Conservation (phyloP, 1,284 basidiomycete genomes). For the Ceratobasidium theobromae region DNA sequence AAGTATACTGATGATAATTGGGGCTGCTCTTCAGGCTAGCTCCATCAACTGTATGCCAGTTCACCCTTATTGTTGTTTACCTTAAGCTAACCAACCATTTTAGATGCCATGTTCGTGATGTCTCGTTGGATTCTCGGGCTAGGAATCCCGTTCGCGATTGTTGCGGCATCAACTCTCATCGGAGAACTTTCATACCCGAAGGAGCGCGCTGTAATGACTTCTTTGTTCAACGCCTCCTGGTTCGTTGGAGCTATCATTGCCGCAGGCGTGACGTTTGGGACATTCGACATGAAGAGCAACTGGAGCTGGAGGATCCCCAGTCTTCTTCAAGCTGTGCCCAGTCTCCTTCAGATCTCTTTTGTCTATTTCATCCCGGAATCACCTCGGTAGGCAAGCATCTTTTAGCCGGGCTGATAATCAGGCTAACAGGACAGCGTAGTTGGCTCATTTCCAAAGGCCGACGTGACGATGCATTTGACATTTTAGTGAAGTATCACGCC, state of each 20-base stretch:
- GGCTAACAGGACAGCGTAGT: background rate
- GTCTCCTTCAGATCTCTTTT: conserved; percentile 51
- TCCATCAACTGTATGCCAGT: conserved; percentile 9
- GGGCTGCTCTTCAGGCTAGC: conserved; percentile 50
- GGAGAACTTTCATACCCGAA: conserved; percentile 56
- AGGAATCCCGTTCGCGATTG: conserved; percentile 54
- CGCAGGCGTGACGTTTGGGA: conserved; percentile 51
- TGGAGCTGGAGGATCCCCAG: conserved; percentile 61
- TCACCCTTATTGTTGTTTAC: background rate
- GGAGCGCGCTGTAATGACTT: conserved; percentile 52
- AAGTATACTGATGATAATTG: conserved; percentile 52
- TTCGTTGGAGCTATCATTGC: conserved; percentile 52
- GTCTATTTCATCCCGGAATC: conserved; percentile 59
- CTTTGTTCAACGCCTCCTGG: conserved; percentile 48
- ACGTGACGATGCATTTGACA: conserved; percentile 51
- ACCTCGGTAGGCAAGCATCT: conserved; percentile 46
- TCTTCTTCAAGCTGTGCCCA: conserved; percentile 58
- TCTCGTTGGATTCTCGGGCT: conserved; percentile 51
- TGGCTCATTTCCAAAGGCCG: conserved; percentile 60
- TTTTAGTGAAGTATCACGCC: conserved; percentile 56
- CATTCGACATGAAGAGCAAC: conserved; percentile 51
- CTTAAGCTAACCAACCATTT: background rate
- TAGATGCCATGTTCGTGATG: conserved; percentile 56
- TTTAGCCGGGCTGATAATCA: background rate
- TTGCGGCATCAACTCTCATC: conserved; percentile 52